Evolutionary conservation across 108 stramenopile genomes (phyloP).

Genomic region (Cyclotella distinguenda): DNA sequence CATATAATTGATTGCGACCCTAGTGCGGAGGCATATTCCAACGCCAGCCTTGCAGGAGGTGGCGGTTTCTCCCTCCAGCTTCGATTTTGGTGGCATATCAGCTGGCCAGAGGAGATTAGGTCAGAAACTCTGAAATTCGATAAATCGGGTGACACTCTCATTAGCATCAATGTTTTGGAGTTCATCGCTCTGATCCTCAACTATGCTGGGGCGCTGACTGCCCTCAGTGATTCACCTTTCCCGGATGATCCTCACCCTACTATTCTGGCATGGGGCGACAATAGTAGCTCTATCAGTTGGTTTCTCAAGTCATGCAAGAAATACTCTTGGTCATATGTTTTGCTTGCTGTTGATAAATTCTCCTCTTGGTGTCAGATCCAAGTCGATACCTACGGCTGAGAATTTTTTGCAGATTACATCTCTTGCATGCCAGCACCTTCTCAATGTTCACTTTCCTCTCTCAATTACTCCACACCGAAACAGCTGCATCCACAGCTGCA

Average conservation of each 20-base stretch:
- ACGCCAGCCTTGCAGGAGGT: no score
- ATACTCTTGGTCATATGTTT: constrained; percentile 9
- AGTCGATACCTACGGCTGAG: neutral
- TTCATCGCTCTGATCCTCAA: constrained; percentile 7
- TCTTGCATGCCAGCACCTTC: neutral
- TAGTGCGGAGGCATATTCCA: no score
- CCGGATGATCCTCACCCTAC: no score
- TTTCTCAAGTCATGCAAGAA: neutral
- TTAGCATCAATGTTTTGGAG: constrained; percentile 14
- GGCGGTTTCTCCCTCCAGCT: no score
- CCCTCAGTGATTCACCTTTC: neutral
- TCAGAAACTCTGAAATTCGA: neutral
- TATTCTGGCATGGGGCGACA: constrained; percentile 1
- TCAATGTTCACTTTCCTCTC: neutral
- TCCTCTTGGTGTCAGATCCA: constrained; percentile 1
- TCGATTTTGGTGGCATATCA: neutral
- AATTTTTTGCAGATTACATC: constrained; percentile 7
- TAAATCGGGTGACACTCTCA: neutral
- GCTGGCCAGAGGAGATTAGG: neutral
- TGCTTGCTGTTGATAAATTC: neutral
- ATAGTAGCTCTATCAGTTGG: constrained; percentile 2
- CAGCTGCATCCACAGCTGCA: constrained; percentile 7
- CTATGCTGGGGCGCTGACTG: neutral
- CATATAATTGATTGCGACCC: no score
- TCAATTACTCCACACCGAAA: constrained; percentile 12